Conservation (phyloP, 1,284 basidiomycete species). For the Melampsora americana region DNA sequence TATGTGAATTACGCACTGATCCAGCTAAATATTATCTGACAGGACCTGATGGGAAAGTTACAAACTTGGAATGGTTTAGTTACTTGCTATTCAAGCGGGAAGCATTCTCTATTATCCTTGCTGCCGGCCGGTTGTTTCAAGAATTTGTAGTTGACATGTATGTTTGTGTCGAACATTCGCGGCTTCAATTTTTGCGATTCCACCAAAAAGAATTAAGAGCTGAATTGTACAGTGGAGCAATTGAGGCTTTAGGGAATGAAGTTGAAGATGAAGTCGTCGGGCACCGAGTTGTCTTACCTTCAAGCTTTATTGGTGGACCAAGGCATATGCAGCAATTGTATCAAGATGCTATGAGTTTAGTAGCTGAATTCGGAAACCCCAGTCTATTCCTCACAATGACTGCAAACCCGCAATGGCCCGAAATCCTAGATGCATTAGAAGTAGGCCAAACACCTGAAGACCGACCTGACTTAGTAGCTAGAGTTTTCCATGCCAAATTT, state of each 20-base stretch:
- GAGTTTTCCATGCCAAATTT: conserved; percentile 58
- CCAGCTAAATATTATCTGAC: not conserved
- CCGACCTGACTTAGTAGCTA: conserved; percentile 58
- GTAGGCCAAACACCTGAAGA: conserved; percentile 57
- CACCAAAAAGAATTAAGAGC: conserved; percentile 1
- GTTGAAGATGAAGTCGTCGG: conserved; percentile 53
- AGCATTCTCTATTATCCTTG: not conserved
- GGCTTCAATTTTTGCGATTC: conserved; percentile 45
- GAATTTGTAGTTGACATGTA: conserved; percentile 55
- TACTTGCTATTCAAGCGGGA: conserved; percentile 1
- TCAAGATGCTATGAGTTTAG: no score
- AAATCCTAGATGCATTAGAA: conserved; percentile 52
- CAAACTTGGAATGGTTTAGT: not conserved
- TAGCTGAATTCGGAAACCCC: no score
- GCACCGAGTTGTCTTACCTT: conserved; percentile 55
- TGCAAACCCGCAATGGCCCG: no score
- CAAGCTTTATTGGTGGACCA: conserved; percentile 56
- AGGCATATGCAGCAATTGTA: conserved; percentile 57
- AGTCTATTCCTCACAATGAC: no score
- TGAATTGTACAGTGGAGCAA: conserved; percentile 1
- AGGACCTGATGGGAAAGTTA: not conserved
- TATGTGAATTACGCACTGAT: no score
- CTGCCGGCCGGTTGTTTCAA: no score
- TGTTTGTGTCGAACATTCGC: conserved; percentile 51
- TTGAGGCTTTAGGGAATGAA: conserved; percentile 43